Evolutionary conservation across 2,329 filamentous ascomycete genomes (phyloP).

Genomic region (Calonectria henricotiae): DNA sequence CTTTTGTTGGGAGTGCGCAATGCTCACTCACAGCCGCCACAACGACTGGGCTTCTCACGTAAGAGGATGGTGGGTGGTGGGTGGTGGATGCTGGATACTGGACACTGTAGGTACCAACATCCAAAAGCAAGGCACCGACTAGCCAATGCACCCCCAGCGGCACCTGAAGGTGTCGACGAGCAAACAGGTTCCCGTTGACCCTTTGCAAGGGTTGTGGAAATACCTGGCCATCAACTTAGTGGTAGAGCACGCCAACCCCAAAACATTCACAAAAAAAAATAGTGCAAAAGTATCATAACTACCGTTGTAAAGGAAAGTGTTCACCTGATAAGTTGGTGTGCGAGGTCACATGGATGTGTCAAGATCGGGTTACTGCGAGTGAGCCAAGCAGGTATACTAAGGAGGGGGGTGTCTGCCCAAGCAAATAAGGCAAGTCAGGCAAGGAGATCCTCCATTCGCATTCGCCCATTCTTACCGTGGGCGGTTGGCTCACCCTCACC

Average conservation of each 20-base stretch:
- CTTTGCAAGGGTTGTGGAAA: slow-evolving; percentile 8
- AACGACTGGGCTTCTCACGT: slow-evolving; percentile 43
- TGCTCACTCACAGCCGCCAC: slow-evolving; percentile 20
- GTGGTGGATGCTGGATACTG: slow-evolving; percentile 36
- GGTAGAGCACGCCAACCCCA: slow-evolving; percentile 20
- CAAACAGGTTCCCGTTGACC: not conserved
- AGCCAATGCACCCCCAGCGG: slow-evolving; percentile 11
- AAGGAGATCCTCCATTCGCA: not conserved
- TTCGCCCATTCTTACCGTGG: slow-evolving; percentile 16
- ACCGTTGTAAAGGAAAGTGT: slow-evolving; percentile 19
- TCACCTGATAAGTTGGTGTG: slow-evolving; percentile 35
- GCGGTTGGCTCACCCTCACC: slow-evolving; percentile 5
- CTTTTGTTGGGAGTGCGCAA: slow-evolving; percentile 24
- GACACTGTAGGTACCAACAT: slow-evolving; percentile 29
- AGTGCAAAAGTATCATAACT: slow-evolving; percentile 5
- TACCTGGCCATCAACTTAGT: not conserved
- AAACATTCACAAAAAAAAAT: not conserved
- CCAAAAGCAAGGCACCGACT: slow-evolving; percentile 14
- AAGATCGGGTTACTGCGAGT: slow-evolving; percentile 31
- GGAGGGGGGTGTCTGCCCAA: not conserved
- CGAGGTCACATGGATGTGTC: slow-evolving; percentile 41
- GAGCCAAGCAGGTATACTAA: slow-evolving; percentile 18
- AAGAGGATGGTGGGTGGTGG: slow-evolving; percentile 43
- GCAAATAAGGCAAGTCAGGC: not conserved
- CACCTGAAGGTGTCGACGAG: not conserved